Percentiles rank a stretch among this genome's conserved stretches.
These are phyloP conservation scores for Phycomyces blakesleeanus DNA, from an alignment of 192 early-diverging fungal species.

Conservation along the genomic window DNA sequence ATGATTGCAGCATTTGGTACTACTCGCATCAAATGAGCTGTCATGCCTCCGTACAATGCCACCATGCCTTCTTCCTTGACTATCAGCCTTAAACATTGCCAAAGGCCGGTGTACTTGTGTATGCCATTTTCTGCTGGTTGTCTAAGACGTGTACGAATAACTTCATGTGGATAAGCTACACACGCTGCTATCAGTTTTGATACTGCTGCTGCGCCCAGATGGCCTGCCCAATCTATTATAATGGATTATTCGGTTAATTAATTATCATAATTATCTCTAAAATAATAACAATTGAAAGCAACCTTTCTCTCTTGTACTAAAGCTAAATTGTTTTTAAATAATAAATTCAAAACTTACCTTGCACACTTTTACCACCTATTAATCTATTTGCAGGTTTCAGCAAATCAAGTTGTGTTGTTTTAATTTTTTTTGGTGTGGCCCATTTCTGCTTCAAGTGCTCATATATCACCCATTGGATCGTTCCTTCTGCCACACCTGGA, in stretches of 20 bases:
- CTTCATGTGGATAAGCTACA: slow-evolving; percentile 94
- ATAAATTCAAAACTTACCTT: slow-evolving; percentile 18
- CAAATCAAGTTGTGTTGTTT: background rate
- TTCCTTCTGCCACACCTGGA: slow-evolving; percentile 85
- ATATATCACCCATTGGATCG: slow-evolving; percentile 95
- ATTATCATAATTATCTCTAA: background rate
- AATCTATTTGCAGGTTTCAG: background rate
- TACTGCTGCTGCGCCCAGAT: slow-evolving; percentile 74
- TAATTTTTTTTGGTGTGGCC: background rate
- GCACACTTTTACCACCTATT: slow-evolving; percentile 18
- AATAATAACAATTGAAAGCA: background rate
- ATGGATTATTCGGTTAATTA: background rate
- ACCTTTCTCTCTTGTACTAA: background rate
- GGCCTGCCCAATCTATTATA: slow-evolving; percentile 69
- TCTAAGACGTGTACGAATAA: slow-evolving; percentile 84
- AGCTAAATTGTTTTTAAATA: background rate
- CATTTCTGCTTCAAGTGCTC: slow-evolving; percentile 78
- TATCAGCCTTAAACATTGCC: slow-evolving; percentile 50
- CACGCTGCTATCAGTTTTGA: slow-evolving; percentile 88
- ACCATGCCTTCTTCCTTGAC: slow-evolving; percentile 76
- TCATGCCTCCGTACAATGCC: slow-evolving; percentile 93
- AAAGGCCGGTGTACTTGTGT: slow-evolving; percentile 75
- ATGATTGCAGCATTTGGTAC: slow-evolving; percentile 96
- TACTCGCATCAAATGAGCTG: slow-evolving; percentile 88
- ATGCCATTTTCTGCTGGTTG: slow-evolving; percentile 70